Conservation (phyloP, 2,329 filamentous ascomycete species). For the Xylaria sp. region DNA sequence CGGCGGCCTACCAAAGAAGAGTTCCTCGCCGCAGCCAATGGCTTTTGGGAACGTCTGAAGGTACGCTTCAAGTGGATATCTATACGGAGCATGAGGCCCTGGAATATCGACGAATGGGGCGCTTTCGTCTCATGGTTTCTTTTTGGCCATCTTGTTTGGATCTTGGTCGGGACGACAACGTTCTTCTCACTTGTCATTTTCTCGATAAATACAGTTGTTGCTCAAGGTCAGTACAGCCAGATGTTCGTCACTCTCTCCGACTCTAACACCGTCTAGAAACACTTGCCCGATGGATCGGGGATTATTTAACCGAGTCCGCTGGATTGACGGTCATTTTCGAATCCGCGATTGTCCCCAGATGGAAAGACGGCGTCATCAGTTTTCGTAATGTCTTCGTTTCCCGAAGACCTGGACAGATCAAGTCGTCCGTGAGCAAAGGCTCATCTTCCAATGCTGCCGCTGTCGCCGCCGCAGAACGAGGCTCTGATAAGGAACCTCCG, state of each 20-base stretch:
- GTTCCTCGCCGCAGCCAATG: conserved; percentile 87
- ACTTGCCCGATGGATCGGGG: conserved; percentile 90
- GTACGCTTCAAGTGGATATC: conserved; percentile 98
- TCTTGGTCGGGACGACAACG: conserved; percentile 95
- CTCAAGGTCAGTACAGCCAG: conserved; percentile 73
- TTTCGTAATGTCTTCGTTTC: conserved; percentile 98
- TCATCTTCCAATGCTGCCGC: conserved; percentile 87
- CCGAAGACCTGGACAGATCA: conserved; percentile 82
- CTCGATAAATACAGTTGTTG: conserved; percentile 94
- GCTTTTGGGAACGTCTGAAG: conserved; percentile 89
- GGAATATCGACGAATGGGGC: conserved; percentile 95
- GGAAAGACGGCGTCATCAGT: conserved; percentile 93
- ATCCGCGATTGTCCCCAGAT: conserved; percentile 95
- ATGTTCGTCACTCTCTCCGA: not conserved
- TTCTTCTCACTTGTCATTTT: conserved; percentile 94
- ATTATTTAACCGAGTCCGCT: conserved; percentile 93
- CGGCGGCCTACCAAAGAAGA: conserved; percentile 94
- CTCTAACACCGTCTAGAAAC: conserved; percentile 71
- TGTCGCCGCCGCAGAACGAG: conserved; percentile 79
- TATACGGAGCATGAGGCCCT: conserved; percentile 91
- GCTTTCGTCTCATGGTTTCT: conserved; percentile 95
- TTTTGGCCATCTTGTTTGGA: conserved; percentile 92
- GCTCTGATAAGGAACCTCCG: conserved; percentile 59
- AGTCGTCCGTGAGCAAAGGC: conserved; percentile 89
- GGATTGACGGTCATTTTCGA: conserved; percentile 96